Conservation (phyloP, 148 eudicot genomes). For the Rhododendron simsii region DNA sequence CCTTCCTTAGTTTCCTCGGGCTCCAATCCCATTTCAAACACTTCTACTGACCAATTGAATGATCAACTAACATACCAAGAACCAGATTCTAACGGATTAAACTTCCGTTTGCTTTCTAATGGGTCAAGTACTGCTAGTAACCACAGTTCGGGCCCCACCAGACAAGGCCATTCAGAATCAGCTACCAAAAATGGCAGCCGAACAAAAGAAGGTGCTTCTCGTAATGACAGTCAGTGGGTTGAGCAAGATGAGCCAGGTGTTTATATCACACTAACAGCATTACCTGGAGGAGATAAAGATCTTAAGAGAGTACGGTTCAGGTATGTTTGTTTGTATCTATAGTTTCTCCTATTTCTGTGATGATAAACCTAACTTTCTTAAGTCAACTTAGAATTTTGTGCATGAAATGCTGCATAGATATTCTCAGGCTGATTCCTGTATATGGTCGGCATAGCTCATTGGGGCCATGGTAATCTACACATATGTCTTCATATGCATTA, state of each 20-base stretch:
- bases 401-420: constrained; percentile 4
- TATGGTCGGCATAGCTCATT: background rate
- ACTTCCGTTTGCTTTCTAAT: constrained; percentile 41
- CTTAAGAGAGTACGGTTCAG: constrained; percentile 96
- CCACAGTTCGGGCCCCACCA: constrained; percentile 50
- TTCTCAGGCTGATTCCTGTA: background rate
- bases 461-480: background rate
- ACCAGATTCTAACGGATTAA: constrained; percentile 54
- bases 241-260: constrained; percentile 98
- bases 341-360: constrained; percentile 10
- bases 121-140: constrained; percentile 55
- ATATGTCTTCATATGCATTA: background rate
- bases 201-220: constrained; percentile 62
- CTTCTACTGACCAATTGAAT: constrained; percentile 40
- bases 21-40: constrained; percentile 35
- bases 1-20: constrained; percentile 47
- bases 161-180: constrained; percentile 43
- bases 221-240: constrained; percentile 77
- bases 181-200: constrained; percentile 50
- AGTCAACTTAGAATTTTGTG: background rate
- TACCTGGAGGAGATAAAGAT: constrained; percentile 88
- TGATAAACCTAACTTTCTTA: background rate
- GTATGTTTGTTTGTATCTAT: constrained; percentile 28
- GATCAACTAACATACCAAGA: constrained; percentile 40
- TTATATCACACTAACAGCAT: constrained; percentile 80